These are phyloP conservation scores for Heliophila coronopifolia DNA, from an alignment of 441 rosid species.

Conservation along the genomic window DNA sequence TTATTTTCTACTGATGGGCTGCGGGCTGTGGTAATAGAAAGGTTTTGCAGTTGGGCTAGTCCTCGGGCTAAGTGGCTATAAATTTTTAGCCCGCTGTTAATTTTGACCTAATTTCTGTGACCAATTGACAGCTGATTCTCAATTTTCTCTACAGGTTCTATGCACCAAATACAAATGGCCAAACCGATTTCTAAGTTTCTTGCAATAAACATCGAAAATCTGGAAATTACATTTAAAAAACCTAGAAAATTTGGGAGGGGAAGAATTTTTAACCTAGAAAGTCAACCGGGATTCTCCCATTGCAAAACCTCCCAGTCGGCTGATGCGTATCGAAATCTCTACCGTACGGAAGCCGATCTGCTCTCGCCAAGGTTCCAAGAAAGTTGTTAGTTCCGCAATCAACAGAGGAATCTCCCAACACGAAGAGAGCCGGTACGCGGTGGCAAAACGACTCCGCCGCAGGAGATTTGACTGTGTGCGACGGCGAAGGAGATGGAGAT, in stretches of 20 bases:
- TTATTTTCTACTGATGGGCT: too few relatives aligned
- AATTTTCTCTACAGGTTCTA: neutral
- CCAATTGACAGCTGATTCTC: too few relatives aligned
- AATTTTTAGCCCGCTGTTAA: too few relatives aligned
- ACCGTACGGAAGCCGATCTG: conserved; percentile 87
- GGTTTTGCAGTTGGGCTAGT: too few relatives aligned
- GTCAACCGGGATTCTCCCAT: conserved; percentile 92
- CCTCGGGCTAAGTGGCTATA: too few relatives aligned
- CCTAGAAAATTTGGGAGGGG: neutral
- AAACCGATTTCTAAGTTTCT: too few relatives aligned
- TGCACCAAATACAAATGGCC: neutral
- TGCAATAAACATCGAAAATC: neutral
- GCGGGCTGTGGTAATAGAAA: too few relatives aligned
- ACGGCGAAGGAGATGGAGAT: conserved; percentile 19
- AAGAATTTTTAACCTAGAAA: conserved; percentile 53
- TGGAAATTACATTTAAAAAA: neutral
- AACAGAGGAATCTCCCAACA: conserved; percentile 80
- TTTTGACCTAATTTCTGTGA: too few relatives aligned
- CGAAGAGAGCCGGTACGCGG: conserved; percentile 44
- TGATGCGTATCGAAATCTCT: conserved; percentile 77
- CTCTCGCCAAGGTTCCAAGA: conserved; percentile 83
- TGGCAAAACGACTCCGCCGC: conserved; percentile 16
- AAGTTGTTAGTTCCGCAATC: conserved; percentile 79
- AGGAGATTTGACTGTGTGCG: conserved; percentile 26
- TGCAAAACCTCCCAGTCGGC: conserved; percentile 86